Conservation (phyloP, 2,329 filamentous ascomycete genomes). For the Dactylonectria estremocensis region DNA sequence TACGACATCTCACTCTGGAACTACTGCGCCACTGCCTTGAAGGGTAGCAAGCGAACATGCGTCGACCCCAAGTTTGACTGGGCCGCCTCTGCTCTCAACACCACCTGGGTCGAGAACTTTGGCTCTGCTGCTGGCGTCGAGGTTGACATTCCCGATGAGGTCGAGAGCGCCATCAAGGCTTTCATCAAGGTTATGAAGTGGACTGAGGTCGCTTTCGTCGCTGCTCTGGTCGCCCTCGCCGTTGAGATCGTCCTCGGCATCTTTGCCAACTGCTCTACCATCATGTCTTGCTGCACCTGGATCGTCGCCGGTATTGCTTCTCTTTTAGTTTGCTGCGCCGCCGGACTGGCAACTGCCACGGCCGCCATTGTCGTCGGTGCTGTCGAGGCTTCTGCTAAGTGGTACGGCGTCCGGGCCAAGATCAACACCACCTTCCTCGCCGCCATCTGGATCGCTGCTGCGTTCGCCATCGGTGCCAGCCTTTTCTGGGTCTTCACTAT, state of each 20-base stretch:
- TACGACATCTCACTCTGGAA: slow-evolving; percentile 91
- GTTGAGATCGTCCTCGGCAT: slow-evolving; percentile 84
- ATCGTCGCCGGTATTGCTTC: slow-evolving; percentile 78
- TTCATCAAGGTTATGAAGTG: slow-evolving; percentile 84
- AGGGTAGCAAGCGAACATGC: slow-evolving; percentile 72
- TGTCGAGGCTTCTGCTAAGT: slow-evolving; percentile 69
- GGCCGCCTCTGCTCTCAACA: slow-evolving; percentile 81
- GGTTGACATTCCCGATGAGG: slow-evolving; percentile 76
- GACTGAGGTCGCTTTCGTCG: slow-evolving; percentile 86
- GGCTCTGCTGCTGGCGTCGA: slow-evolving; percentile 65
- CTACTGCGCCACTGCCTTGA: slow-evolving; percentile 79
- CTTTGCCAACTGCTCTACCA: slow-evolving; percentile 86
- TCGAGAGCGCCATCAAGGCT: slow-evolving; percentile 77
- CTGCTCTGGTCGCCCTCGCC: slow-evolving; percentile 79
- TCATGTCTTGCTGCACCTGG: slow-evolving; percentile 86
- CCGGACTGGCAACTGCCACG: slow-evolving; percentile 81
- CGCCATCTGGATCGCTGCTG: slow-evolving; percentile 84
- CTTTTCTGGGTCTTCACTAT: slow-evolving; percentile 94
- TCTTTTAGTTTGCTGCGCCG: slow-evolving; percentile 71
- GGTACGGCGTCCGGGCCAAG: slow-evolving; percentile 78
- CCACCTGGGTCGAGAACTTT: slow-evolving; percentile 68
- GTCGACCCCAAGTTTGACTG: slow-evolving; percentile 81
- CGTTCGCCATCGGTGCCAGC: slow-evolving; percentile 80
- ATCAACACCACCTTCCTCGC: slow-evolving; percentile 81
- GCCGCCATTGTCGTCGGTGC: slow-evolving; percentile 77